Percentiles rank a stretch among this genome's conserved stretches.
These are phyloP conservation scores for Candida rishiriensis DNA, from an alignment of 805 yeast species.

Conservation along the genomic window DNA sequence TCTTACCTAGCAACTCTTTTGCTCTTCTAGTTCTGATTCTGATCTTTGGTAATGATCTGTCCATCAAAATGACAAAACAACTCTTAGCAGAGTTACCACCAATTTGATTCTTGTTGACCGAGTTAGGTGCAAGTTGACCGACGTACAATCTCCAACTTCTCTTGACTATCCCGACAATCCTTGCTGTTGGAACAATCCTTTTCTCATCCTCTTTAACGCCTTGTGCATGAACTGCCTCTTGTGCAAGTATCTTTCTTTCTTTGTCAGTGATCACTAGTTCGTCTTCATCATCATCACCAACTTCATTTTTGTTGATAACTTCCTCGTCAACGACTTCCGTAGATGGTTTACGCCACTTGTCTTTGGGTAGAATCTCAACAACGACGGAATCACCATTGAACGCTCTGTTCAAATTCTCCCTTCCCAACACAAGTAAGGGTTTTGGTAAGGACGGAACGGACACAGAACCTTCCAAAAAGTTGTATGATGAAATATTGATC, in stretches of 20 bases:
- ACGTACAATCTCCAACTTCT: constrained; percentile 96
- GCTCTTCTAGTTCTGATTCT: constrained; percentile 87
- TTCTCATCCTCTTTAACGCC: constrained; percentile 35
- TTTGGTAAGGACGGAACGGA: constrained; percentile 66
- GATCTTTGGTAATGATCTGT: constrained; percentile 79
- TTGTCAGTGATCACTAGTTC: constrained; percentile 49
- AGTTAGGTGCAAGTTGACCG: constrained; percentile 81
- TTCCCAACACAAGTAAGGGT: constrained; percentile 78
- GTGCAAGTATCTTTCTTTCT: constrained; percentile 68
- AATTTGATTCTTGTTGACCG: constrained; percentile 51
- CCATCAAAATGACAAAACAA: constrained; percentile 86
- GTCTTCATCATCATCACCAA: constrained; percentile 50
- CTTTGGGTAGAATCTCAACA: constrained; percentile 80
- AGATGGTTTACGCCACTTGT: constrained; percentile 85
- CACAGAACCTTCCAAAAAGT: constrained; percentile 83
- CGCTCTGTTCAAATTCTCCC: constrained; percentile 81
- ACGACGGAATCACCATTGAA: constrained; percentile 91
- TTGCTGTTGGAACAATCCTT: constrained; percentile 85
- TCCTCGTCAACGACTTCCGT: constrained; percentile 75
- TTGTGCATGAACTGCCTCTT: constrained; percentile 69
- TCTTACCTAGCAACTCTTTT: constrained; percentile 73
- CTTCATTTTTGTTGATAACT: constrained; percentile 52
- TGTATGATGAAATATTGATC: constrained; percentile 76
- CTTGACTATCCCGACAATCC: constrained; percentile 79
- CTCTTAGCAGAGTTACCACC: constrained; percentile 64